Conservation (phyloP, 139 green algal genomes). For the Picochlorum costavermella region DNA sequence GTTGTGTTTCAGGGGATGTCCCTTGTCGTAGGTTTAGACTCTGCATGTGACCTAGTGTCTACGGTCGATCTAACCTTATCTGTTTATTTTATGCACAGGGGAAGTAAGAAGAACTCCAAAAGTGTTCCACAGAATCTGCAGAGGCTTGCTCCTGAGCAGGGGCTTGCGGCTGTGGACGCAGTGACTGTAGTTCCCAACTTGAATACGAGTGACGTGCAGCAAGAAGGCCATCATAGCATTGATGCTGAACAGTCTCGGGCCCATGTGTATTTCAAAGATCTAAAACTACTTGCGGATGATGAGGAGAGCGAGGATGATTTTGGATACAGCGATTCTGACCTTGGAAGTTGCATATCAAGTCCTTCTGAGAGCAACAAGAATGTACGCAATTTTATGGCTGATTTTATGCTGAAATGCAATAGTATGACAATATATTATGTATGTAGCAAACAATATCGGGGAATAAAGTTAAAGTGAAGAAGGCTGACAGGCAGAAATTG, state of each 20-base stretch:
- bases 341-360: no score
- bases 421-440: no score
- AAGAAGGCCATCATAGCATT: background rate
- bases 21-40: no score
- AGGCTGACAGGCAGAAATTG: slow-evolving; percentile 59
- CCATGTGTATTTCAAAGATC: slow-evolving; percentile 37
- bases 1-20: no score
- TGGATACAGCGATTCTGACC: no score
- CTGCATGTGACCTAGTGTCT: no score
- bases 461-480: slow-evolving; percentile 10
- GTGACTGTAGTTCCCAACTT: slow-evolving; percentile 9
- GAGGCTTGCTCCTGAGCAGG: slow-evolving; percentile 3
- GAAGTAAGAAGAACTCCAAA: slow-evolving; percentile 12
- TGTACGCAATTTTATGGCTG: no score
- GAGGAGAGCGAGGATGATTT: slow-evolving; percentile 14
- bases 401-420: no score
- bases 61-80: background rate
- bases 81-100: background rate
- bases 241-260: background rate
- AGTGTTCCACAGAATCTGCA: background rate
- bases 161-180: slow-evolving; percentile 9
- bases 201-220: no score
- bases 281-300: slow-evolving; percentile 33
- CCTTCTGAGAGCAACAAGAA: no score
- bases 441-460: no score